Base-by-base conservation (phyloP, 1,139 yeast genomes). In the Scheffersomyces insectosa region DNA sequence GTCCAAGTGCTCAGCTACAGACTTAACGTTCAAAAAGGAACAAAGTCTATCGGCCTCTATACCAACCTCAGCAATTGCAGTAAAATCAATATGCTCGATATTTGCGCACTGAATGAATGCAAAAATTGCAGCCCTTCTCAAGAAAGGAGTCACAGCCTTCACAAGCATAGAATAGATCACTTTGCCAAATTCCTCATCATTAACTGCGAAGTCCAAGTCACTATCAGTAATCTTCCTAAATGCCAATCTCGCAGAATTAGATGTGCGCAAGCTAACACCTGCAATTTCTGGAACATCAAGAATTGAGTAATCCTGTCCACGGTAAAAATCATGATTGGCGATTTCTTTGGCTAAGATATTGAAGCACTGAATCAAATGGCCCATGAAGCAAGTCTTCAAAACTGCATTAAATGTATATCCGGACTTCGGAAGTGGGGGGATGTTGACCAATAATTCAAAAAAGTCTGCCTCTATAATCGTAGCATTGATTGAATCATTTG, bases 101-200 rank as follows among this genome's bases (percentile, higher is more conserved):
- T 79, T 74, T 1, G 89, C 85, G 62, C 82, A 82, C 36, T 74
- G 66, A 6, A 83, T 80, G 57, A 65, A 75, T 0, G 83, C 72
- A 50, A 79, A 79, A 4, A 89, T 78, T 2, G 88, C 79, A 5
- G 82, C 72, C 51, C 83, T 78, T 51, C 97, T 75, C 48, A 88
- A 67, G 51, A 85, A 87, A 12, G 91, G 89, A 0, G 87, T 78
- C 5, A 76, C 62, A 1, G 83, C 64, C 55, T 82, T 82, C 12
- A 77, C 60, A 36, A 85, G 43, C 79, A 86, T 72, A 0, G 85
- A 69, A 53, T 75, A 82, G 2, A 83, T 52, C 0, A 78, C 67
- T 33, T 60, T 46, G 0, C 75, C 75, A 50, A 70, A 62, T 25
- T 46, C 56, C 3, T 44, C 49, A 9, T 57, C 54, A 3, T 30